Conservation (phyloP, 306 rosid species). For the Rosa chinensis region DNA sequence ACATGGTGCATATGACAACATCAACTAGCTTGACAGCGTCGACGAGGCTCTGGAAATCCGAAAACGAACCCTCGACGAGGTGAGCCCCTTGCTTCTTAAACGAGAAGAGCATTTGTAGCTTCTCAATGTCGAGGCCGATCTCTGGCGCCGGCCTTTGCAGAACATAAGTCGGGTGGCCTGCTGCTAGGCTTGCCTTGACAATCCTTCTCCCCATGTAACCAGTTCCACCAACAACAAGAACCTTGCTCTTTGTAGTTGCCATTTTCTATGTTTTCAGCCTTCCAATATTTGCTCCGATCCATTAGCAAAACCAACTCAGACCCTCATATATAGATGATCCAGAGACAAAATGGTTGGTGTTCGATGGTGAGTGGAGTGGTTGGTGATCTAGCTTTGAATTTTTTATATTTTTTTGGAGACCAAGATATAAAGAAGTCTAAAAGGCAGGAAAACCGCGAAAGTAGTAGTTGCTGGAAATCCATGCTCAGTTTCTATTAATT, state of each 20-base stretch:
- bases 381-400: background rate
- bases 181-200: slow-evolving; percentile 58
- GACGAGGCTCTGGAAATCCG: slow-evolving; percentile 51
- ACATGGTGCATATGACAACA: slow-evolving; percentile 68
- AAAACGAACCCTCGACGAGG: slow-evolving; percentile 48
- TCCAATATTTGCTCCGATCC: background rate
- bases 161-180: slow-evolving; percentile 60
- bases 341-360: background rate
- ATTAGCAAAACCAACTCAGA: background rate
- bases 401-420: background rate
- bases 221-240: slow-evolving; percentile 72
- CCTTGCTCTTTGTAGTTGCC: slow-evolving; percentile 46
- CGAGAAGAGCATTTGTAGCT: slow-evolving; percentile 55
- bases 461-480: background rate
- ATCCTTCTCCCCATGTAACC: slow-evolving; percentile 78
- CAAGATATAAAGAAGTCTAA: background rate
- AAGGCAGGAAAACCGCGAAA: background rate
- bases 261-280: background rate
- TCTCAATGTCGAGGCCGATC: slow-evolving; percentile 69
- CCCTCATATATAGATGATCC: background rate
- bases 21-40: slow-evolving; percentile 61
- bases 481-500: background rate
- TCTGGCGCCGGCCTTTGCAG: slow-evolving; percentile 68
- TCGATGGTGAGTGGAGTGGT: background rate
- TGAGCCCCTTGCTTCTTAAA: slow-evolving; percentile 65